Base-by-base conservation (phyloP, 805 yeast genomes). In the Yamadazyma scolyti region DNA sequence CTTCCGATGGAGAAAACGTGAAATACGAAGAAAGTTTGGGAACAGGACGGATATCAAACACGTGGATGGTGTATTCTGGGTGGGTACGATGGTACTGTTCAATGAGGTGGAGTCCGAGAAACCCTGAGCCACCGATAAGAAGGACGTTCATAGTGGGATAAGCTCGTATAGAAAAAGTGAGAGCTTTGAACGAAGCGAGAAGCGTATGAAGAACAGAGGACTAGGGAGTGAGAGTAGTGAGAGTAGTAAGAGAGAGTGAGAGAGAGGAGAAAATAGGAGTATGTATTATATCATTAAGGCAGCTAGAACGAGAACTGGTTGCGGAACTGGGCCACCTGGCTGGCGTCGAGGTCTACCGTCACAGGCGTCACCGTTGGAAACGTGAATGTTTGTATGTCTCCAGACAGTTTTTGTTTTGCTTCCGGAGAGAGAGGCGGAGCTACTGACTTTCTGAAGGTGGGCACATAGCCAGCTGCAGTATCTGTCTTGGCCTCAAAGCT, bases 41-140 rank as follows among this genome's bases (percentile, higher is more conserved):
- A 25, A 87, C 58, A 16, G 93, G 94, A 46, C 97, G 80, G 25
- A 93, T 79, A 57, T 93, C 98, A 52, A 93, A 85, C 11, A 93
- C 95, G 49, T 80, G 82, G 38, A 93, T 82, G 25, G 71, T 56
- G 7, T 95, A 89, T 26, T 75, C 64, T 14, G 93, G 83, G 9
- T 71, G 50, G 21, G 71, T 61, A 27, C 71, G 69, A 62, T 75
- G 74, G 57, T 89, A 90, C 56, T 86, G 93, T 48, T 89, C 89
- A 25, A 93, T 77, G 42, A 93, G 65, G 45, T 93, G 98, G 27
- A 87, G 75, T 2, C 98, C 98, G 13, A 93, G 71, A 46, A 93
- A 93, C 0, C 98, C 98, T 4, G 96, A 66, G 7, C 98, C 98
- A 29, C 98, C 98, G n/a, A 93, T 76, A 13, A 93, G 66, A 18